Evolutionary conservation across 495 filamentous ascomycete species (phyloP).

Genomic region (Annulohypoxylon nitens): DNA sequence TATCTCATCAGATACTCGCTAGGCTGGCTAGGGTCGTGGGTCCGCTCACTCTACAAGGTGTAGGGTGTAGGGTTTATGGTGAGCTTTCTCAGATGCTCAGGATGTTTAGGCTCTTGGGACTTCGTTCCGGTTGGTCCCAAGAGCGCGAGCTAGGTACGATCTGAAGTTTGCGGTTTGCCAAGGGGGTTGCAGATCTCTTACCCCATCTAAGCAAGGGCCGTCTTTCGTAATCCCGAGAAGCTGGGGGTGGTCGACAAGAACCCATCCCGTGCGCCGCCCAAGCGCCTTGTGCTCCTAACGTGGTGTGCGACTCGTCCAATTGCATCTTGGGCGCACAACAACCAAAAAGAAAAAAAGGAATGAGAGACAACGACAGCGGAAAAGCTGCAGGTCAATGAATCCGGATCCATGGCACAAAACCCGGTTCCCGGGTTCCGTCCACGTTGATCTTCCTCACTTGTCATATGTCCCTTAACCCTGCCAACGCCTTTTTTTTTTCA

Average conservation of each 20-base stretch:
- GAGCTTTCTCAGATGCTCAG: not conserved
- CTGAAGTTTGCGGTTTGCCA: slow-evolving; percentile 46
- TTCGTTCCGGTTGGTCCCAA: slow-evolving; percentile 45
- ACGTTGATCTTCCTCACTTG: slow-evolving; percentile 45
- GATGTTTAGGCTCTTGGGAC: slow-evolving; percentile 28
- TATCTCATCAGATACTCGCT: slow-evolving; percentile 16
- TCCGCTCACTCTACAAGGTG: not conserved
- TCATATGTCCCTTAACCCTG: slow-evolving; percentile 39
- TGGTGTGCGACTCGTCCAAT: slow-evolving; percentile 44
- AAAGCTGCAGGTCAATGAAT: slow-evolving; percentile 49
- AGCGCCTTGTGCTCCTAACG: slow-evolving; percentile 43
- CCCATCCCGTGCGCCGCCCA: slow-evolving; percentile 46
- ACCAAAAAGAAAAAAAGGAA: not conserved
- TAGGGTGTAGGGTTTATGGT: not conserved
- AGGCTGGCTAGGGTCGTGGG: slow-evolving; percentile 1
- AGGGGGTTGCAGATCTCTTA: slow-evolving; percentile 45
- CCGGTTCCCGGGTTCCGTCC: slow-evolving; percentile 44
- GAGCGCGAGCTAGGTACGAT: slow-evolving; percentile 37
- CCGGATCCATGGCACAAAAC: slow-evolving; percentile 46
- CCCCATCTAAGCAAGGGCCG: slow-evolving; percentile 42
- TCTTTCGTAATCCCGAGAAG: slow-evolving; percentile 48
- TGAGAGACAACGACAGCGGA: slow-evolving; percentile 48
- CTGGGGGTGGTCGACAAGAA: slow-evolving; percentile 43
- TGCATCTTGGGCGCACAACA: slow-evolving; percentile 36
- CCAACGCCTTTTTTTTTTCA: slow-evolving; percentile 32